Conservation (phyloP, 495 filamentous ascomycete species). For the Penicillium desertorum region DNA sequence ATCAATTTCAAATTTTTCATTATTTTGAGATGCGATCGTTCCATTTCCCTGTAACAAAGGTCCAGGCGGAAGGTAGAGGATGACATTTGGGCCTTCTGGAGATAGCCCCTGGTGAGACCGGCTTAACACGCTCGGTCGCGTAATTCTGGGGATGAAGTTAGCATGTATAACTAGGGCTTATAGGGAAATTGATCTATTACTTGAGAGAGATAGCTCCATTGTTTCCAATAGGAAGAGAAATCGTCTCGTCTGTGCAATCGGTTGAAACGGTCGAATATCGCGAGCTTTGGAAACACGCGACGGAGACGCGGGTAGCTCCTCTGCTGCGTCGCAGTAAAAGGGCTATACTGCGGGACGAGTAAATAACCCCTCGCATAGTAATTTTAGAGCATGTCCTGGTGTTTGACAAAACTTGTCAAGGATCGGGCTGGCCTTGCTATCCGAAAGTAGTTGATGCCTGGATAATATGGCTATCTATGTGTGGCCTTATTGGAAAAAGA, state of each 20-base stretch:
- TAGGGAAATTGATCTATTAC: conserved; percentile 16
- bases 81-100: conserved; percentile 27
- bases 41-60: conserved; percentile 27
- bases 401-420: conserved; percentile 24
- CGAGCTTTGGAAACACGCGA: not conserved
- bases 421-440: conserved; percentile 40
- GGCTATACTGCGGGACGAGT: not conserved
- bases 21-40: not conserved
- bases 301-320: not conserved
- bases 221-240: conserved; percentile 34
- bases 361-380: conserved; percentile 19
- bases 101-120: conserved; percentile 1
- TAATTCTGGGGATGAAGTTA: conserved; percentile 24
- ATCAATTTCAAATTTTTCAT: not conserved
- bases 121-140: conserved; percentile 19
- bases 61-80: conserved; percentile 42
- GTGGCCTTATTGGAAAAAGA: not conserved
- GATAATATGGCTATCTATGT: not conserved
- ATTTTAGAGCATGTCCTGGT: not conserved
- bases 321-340: conserved; percentile 1
- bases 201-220: conserved; percentile 35
- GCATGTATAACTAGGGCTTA: not conserved
- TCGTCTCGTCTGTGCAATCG: conserved; percentile 18
- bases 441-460: conserved; percentile 3
- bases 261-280: conserved; percentile 12